Base-by-base conservation (phyloP, 352 stramenopile genomes). In the Globisporangium nagaii region DNA sequence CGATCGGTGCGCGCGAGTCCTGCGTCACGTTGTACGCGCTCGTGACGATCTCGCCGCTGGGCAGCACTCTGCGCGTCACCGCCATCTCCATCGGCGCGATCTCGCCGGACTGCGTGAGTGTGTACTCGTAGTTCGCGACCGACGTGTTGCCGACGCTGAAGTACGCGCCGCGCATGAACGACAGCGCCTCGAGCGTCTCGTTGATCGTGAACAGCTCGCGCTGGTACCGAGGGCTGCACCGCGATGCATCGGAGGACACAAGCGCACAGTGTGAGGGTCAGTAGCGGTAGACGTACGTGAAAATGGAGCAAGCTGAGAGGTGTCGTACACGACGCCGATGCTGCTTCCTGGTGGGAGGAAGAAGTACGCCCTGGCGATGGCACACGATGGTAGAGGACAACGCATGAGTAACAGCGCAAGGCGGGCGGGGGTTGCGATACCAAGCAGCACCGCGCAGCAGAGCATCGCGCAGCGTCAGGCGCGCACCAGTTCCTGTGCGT, bases 91-190 rank as follows among this genome's bases (percentile, higher is more conserved):
- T 53, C 7, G 75, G 69, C 31, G 74, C 20, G 4, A 81, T 64
- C 19, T 68, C 34, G 10, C 63, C 63, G 22, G 31, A 10, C 20
- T 50, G 17, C 1, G 69, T 70, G 25, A 42, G 58, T 0, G 72
- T 34, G 42, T 91, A 88, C 56, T 92, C 80, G 66, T 95, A 95
- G 59, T 91, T 95, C 43, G 84, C 84, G 22, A 95, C 67, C 2
- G 80, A 88, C 3, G 45, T 28, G 35, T 86, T 73, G 20, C 44
- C 81, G 37, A 93, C 73, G n/a, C 68, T 76, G 41, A 88, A 92
- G 63, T 93, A 95, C 7, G 82, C 71, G 58, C 89, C 70, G 22
- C 80, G 76, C 37, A 95, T 59, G 68, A 75, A 86, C 41, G 68
- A 59, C 30, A 93, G 63, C 0, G 80, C 82, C 19, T 65, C 54